Percentiles rank a stretch among this genome's conserved stretches.
Conservation (phyloP, 257 asterid genomes). For the Capsicum baccatum region DNA sequence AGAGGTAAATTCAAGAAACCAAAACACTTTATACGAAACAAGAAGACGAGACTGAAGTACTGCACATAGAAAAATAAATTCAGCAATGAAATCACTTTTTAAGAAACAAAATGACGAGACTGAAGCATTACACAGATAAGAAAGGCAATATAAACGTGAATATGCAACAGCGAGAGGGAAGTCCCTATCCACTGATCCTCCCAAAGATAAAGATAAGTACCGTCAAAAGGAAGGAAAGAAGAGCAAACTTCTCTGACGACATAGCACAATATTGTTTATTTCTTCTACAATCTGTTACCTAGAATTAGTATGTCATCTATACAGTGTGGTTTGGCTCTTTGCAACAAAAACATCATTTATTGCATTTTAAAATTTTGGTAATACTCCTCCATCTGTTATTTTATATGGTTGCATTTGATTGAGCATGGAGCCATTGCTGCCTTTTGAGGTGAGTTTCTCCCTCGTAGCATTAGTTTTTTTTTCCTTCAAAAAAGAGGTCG, state of each 20-base stretch:
- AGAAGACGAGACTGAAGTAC: background rate
- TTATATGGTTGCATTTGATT: background rate
- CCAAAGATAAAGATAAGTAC: background rate
- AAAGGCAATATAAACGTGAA: background rate
- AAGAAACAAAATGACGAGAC: background rate
- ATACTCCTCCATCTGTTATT: background rate
- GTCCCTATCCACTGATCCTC: constrained; percentile 17
- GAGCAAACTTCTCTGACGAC: background rate
- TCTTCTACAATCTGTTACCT: background rate
- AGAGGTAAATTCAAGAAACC: background rate
- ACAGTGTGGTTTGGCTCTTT: background rate
- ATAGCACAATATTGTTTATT: background rate
- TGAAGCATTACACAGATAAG: background rate
- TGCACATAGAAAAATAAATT: background rate
- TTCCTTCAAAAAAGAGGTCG: no score
- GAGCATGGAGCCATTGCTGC: background rate
- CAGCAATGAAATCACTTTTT: background rate
- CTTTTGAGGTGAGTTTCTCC: no score
- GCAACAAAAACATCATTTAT: background rate
- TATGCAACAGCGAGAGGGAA: constrained; percentile 9
- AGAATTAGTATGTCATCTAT: background rate
- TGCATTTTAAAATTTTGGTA: background rate
- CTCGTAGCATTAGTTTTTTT: no score
- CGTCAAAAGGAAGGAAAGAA: constrained; percentile 12
- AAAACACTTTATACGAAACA: constrained; percentile 1